Conservation (phyloP, 2,329 filamentous ascomycete species). For the Pyrenophora graminea region DNA sequence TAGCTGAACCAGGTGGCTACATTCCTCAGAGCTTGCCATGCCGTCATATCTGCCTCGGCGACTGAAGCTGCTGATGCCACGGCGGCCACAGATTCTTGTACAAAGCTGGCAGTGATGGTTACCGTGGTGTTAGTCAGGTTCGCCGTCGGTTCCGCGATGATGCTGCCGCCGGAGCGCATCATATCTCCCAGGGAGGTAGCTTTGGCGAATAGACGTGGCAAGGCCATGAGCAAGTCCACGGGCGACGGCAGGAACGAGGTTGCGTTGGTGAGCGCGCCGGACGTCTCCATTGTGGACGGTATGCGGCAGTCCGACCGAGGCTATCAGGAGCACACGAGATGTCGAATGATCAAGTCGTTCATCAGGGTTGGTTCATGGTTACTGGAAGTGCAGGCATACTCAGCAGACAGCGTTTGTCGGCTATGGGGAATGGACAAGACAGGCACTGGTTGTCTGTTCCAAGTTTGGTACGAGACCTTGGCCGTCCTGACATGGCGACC, state of each 20-base stretch:
- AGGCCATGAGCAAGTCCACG: slow-evolving; percentile 69
- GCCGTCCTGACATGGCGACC: slow-evolving; percentile 2
- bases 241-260: slow-evolving; percentile 60
- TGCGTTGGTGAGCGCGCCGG: slow-evolving; percentile 37
- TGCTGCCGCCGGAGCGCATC: slow-evolving; percentile 60
- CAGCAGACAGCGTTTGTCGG: not conserved
- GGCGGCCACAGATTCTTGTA: slow-evolving; percentile 52
- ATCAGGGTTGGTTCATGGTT: slow-evolving; percentile 5
- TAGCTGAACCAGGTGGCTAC: slow-evolving; percentile 89
- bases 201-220: slow-evolving; percentile 71
- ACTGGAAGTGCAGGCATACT: not conserved
- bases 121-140: slow-evolving; percentile 49
- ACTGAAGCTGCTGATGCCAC: slow-evolving; percentile 40
- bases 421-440: not conserved
- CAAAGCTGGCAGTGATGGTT: slow-evolving; percentile 45
- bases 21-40: slow-evolving; percentile 63
- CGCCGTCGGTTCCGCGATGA: slow-evolving; percentile 64
- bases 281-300: slow-evolving; percentile 27
- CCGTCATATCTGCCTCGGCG: slow-evolving; percentile 44
- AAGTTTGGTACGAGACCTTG: slow-evolving; percentile 3
- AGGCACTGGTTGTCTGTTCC: not conserved
- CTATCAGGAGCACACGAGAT: not conserved
- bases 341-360: not conserved
- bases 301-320: slow-evolving; percentile 17
- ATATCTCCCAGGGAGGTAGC: slow-evolving; percentile 66